Evolutionary conservation across 2,329 filamentous ascomycete species (phyloP).

Genomic region (Stemphylium vesicarium): DNA sequence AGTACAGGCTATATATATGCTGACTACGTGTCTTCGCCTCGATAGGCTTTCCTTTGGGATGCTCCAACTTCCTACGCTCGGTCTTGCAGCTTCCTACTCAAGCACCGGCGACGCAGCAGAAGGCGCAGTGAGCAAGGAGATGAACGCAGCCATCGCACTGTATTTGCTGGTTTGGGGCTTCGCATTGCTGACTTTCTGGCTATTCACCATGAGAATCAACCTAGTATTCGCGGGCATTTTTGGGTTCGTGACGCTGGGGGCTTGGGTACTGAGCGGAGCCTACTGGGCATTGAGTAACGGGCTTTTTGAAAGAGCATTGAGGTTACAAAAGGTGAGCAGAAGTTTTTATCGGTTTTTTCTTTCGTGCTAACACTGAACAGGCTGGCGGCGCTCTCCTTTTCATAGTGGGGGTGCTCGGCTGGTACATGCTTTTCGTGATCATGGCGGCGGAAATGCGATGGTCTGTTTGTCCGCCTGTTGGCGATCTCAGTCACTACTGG

Average conservation of each 20-base stretch:
- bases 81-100: conserved; percentile 54
- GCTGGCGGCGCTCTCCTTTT: conserved; percentile 52
- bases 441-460: conserved; percentile 62
- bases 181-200: conserved; percentile 58
- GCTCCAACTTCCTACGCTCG: conserved; percentile 58
- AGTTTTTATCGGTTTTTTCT: neutral
- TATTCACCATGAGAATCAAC: conserved; percentile 61
- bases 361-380: conserved; percentile 21
- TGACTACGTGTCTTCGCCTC: no score
- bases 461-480: conserved; percentile 57
- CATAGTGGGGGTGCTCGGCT: conserved; percentile 56
- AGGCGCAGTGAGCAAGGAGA: conserved; percentile 53
- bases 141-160: conserved; percentile 58
- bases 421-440: conserved; percentile 62
- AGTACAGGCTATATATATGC: no score
- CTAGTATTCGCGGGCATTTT: conserved; percentile 59
- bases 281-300: conserved; percentile 58
- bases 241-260: conserved; percentile 53
- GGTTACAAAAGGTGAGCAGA: conserved; percentile 54
- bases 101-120: conserved; percentile 53
- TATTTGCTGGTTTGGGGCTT: conserved; percentile 62
- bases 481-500: conserved; percentile 60
- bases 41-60: conserved; percentile 57
- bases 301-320: conserved; percentile 51
- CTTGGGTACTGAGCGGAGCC: conserved; percentile 56